Evolutionary conservation across 148 eudicot species (phyloP).

Genomic region (Heliosperma pusillum): DNA sequence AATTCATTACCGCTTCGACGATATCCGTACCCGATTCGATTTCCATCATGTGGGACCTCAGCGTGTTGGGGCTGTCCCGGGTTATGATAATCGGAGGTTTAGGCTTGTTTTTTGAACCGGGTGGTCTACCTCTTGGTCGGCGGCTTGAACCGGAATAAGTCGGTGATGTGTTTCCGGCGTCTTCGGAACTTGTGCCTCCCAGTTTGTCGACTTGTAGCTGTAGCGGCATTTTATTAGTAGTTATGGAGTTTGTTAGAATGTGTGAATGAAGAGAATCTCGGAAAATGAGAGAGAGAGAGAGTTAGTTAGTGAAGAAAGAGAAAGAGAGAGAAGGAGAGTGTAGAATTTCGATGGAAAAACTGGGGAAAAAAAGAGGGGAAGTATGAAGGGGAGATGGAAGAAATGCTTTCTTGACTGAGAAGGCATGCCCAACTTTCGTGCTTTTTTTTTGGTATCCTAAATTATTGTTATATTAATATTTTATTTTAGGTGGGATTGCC

Average conservation of each 20-base stretch:
- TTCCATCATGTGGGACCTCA: conserved; percentile 40
- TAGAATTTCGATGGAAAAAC: not conserved
- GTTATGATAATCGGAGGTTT: conserved; percentile 40
- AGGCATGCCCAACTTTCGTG: conserved; percentile 22
- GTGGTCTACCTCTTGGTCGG: conserved; percentile 34
- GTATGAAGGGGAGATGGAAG: not conserved
- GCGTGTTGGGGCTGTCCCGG: conserved; percentile 42
- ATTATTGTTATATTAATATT: no score
- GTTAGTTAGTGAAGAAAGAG: not conserved
- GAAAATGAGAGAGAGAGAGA: not conserved
- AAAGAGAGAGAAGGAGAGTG: not conserved
- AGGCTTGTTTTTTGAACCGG: conserved; percentile 42
- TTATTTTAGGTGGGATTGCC: no score
- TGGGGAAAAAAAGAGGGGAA: not conserved
- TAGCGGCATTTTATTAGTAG: no score
- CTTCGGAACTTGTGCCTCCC: conserved; percentile 23
- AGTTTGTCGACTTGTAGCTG: no score
- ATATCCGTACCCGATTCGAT: conserved; percentile 32
- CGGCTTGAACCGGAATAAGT: conserved; percentile 19
- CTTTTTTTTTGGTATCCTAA: not conserved
- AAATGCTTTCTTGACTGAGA: conserved; percentile 28
- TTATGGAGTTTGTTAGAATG: conserved; percentile 3
- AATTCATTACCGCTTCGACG: conserved; percentile 31
- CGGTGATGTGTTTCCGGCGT: not conserved
- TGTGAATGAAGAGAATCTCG: not conserved